A percentile compares a stretch with the other conserved stretches of the same genome.
Evolutionary conservation across 1,139 yeast species (phyloP).

Genomic region (Kodamaea derodonti): DNA sequence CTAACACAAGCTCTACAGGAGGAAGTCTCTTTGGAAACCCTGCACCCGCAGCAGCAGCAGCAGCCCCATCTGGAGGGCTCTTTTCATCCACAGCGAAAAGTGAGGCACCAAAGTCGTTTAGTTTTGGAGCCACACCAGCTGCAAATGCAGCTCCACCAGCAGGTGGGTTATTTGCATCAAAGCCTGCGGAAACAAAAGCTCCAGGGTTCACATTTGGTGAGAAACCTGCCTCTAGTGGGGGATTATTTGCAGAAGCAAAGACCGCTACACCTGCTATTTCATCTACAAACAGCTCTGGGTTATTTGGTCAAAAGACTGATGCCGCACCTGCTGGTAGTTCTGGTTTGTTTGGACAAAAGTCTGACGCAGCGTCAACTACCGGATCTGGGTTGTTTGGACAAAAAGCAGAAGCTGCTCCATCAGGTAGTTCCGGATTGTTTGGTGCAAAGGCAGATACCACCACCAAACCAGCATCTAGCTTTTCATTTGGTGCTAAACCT

Average conservation of each 20-base stretch:
- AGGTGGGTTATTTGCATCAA: conserved; percentile 8
- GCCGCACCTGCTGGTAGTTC: conserved; percentile 10
- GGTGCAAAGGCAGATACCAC: background rate
- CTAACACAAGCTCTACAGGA: conserved; percentile 7
- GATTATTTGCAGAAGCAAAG: too few relatives aligned
- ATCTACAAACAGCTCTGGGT: conserved; percentile 8
- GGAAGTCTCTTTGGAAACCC: conserved; percentile 14
- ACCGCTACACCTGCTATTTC: conserved; percentile 9
- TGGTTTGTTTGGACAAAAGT: conserved; percentile 15
- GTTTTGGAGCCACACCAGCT: conserved; percentile 8
- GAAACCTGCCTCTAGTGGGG: conserved; percentile 6
- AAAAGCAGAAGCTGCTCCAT: background rate
- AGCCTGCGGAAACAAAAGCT: conserved; percentile 8
- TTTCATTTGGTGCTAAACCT: conserved; percentile 8
- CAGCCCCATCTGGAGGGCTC: conserved; percentile 10
- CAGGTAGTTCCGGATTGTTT: background rate
- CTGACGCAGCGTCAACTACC: conserved; percentile 11
- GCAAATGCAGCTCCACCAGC: conserved; percentile 9
- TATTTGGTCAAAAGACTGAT: conserved; percentile 15
- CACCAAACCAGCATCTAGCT: conserved; percentile 4
- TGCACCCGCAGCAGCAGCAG: conserved; percentile 1
- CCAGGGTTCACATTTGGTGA: conserved; percentile 10
- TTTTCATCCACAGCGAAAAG: conserved; percentile 18
- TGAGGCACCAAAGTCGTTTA: conserved; percentile 6
- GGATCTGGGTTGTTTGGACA: conserved; percentile 13